A percentile compares a stretch with the other conserved stretches of the same genome.
Evolutionary conservation across 2,329 filamentous ascomycete genomes (phyloP).

Genomic region (Ceratocystis alfenasii): DNA sequence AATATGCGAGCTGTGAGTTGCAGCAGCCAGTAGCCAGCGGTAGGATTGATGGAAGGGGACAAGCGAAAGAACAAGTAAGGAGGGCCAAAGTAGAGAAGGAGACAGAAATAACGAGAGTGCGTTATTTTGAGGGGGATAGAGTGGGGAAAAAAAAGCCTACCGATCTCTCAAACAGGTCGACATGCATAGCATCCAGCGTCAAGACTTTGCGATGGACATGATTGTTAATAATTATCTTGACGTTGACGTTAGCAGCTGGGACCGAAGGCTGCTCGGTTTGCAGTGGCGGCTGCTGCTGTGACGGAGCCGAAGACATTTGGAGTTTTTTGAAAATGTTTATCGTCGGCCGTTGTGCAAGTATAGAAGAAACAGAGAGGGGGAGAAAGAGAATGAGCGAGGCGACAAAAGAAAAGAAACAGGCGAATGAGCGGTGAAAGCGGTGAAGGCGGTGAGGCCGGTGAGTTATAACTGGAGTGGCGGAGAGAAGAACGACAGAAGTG

Average conservation of each 20-base stretch:
- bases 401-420: not conserved
- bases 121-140: not conserved
- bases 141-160: slow-evolving; percentile 43
- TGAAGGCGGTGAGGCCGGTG: not conserved
- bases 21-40: not conserved
- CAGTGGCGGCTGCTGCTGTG: no score
- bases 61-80: not conserved
- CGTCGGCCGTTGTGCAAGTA: no score
- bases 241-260: not conserved
- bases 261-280: not conserved
- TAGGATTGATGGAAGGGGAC: not conserved
- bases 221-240: slow-evolving; percentile 8
- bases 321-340: no score
- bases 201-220: slow-evolving; percentile 3
- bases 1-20: no score
- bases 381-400: not conserved
- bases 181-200: slow-evolving; percentile 32
- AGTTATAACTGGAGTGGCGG: slow-evolving; percentile 13
- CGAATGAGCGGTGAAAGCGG: not conserved
- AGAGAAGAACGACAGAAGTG: slow-evolving; percentile 19
- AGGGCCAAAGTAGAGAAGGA: not conserved
- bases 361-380: no score
- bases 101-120: not conserved
- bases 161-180: slow-evolving; percentile 64
- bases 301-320: no score